Conservation (phyloP, 2,329 filamentous ascomycete genomes). For the Pyricularia sp. region DNA sequence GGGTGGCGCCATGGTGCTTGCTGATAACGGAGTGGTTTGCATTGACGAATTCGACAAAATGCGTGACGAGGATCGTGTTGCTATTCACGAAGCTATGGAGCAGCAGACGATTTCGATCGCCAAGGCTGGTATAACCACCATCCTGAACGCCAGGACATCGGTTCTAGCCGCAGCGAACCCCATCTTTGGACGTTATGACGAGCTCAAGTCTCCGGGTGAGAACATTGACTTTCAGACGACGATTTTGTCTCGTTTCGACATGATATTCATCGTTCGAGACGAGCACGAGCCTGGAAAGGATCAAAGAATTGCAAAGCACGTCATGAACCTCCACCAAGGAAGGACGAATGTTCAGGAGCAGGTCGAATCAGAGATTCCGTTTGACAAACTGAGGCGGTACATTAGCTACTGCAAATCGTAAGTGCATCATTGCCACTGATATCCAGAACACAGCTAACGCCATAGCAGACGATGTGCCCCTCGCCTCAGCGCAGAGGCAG, state of each 20-base stretch:
- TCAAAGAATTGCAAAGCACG: constrained; percentile 87
- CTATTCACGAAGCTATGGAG: constrained; percentile 99
- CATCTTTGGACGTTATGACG: constrained; percentile 94
- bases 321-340: constrained; percentile 95
- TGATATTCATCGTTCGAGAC: constrained; percentile 98
- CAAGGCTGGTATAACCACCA: constrained; percentile 96
- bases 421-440: constrained; percentile 20
- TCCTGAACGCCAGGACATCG: constrained; percentile 88
- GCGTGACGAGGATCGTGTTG: constrained; percentile 93
- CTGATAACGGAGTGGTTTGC: constrained; percentile 91
- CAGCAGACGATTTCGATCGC: constrained; percentile 99
- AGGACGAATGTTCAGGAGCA: constrained; percentile 71
- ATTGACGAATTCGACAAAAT: constrained; percentile 99
- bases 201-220: constrained; percentile 92
- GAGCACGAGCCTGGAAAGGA: constrained; percentile 84
- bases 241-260: constrained; percentile 94
- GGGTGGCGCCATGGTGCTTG: constrained; percentile 95
- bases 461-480: constrained; percentile 68
- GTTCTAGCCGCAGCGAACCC: constrained; percentile 94
- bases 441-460: not conserved
- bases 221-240: constrained; percentile 99
- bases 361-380: constrained; percentile 73
- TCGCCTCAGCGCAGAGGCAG: constrained; percentile 75
- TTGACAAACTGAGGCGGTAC: constrained; percentile 96
- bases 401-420: constrained; percentile 94